Evolutionary conservation across 257 asterid species (phyloP), one percentile per base, ranked within the genome.

Genomic region (Ocimum tenuiflorum): DNA sequence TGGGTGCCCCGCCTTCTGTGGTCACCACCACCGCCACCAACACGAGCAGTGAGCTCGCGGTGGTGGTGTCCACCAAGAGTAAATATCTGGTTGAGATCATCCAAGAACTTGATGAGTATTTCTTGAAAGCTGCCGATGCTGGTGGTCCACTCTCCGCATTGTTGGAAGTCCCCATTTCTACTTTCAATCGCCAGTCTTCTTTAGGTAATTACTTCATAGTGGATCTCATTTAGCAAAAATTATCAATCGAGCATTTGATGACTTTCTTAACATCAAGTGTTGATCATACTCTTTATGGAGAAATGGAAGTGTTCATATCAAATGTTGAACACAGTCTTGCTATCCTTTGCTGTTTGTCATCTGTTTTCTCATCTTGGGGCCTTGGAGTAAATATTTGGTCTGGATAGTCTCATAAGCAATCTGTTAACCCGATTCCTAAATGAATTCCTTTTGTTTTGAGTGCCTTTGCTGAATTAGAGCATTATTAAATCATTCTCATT

Each of bases 21-120:
- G 63, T 86, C 53, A 78, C 86, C 53, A 78, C 86, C 56, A 61
- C 84, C 4, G 70, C 77, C 71, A 82, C 91, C 53, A 77, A 85
- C 2, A 52, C 71, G 17, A 75, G 83, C 22, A 86, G 91, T 42
- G 97, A 88, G 70, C 81, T 83, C 11, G 94, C 95, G 39, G 82
- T 88, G 79, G 97, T 88, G 57, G 92, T 86, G 7, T 88, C 95
- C 53, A 81, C 94, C 13, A 94, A 86, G 73, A 64, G 83, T 22
- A 88, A 94, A 74, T 97, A 94, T 70, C 81, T 94, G 22, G 83
- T 75, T 22, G 97, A 83, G 86, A 88, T 90, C 77, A 82, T 90
- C 41, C 80, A 77, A 60, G 96, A 94, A 60, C 82, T 94, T 7
- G 94, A 90, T 76, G 97, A 90, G 60, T 94, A 88, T 76, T 94